Percentiles rank a stretch among this genome's conserved stretches.
Conservation (phyloP, 176 grass and related monocot species). For the Rhynchospora breviuscula region DNA sequence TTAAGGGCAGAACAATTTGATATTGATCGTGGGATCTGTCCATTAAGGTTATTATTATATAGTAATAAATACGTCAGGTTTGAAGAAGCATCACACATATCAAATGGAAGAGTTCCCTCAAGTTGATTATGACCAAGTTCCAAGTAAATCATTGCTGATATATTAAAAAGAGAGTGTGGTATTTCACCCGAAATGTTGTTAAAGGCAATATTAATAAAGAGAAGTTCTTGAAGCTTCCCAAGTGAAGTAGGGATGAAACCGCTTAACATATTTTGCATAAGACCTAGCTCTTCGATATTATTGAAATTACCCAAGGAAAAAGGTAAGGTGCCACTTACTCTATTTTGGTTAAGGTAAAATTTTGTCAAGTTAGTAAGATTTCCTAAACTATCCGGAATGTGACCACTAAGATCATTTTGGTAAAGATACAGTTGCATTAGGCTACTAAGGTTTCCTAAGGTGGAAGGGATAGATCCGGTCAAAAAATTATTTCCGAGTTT, state of each 20-base stretch:
- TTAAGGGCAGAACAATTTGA: constrained; percentile 19
- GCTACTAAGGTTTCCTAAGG: constrained; percentile 29
- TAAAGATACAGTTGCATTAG: background rate
- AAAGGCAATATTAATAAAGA: background rate
- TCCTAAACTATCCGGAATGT: no score
- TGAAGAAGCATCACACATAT: constrained; percentile 12
- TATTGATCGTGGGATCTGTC: constrained; percentile 9
- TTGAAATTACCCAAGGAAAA: no score
- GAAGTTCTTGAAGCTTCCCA: constrained; percentile 15
- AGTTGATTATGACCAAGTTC: background rate
- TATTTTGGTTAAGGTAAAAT: no score
- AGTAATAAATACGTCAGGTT: background rate
- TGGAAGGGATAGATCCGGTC: constrained; percentile 10
- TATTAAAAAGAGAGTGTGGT: constrained; percentile 25
- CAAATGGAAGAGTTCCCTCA: constrained; percentile 21
- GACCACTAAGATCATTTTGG: background rate
- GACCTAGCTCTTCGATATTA: no score
- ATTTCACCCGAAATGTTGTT: constrained; percentile 28
- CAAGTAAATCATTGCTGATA: constrained; percentile 5
- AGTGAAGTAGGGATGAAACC: constrained; percentile 24
- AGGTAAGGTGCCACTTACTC: no score
- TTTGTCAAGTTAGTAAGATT: no score
- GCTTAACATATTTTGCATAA: background rate
- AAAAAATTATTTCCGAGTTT: background rate
- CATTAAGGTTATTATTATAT: background rate